Evolutionary conservation across 345 rosid species (phyloP), one percentile per base, ranked within the genome.

Genomic region (Linum tenue): DNA sequence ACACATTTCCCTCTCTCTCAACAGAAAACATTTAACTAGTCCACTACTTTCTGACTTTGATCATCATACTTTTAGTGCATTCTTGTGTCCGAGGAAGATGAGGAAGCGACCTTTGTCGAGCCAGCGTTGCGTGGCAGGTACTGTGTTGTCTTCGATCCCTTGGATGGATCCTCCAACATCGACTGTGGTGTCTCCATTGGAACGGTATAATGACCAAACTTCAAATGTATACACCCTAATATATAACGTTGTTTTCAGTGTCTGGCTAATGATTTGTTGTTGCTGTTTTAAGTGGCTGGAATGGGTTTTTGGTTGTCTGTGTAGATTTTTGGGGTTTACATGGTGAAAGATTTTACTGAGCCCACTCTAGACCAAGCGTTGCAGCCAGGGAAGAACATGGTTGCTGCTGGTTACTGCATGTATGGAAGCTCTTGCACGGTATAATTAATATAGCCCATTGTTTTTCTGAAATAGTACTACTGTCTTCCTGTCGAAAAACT

Each of bases 391-490:
- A 84, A 76, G 71, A 79, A 94, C 58, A 85, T 94, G 92, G 62
- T 90, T 15, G 99, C 99, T 15, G 99, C 99, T 64, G 99, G 99
- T 66, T 94, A 90, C 69, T 94, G 97, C 85, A 88, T 94, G 97
- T 94, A 94, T 58, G 99, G 99, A 72, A 94, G 99, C 80, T 90
- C 96, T 48, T 94, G 99, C 87, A 94, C 80, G 92, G 96, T 94
- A 94, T n/a, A 64, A 8, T 58, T 51, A 1, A 8, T 51, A 37
- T 36, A 37, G 38, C 58, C 15, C 60, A 36, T 39, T 16, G 66
- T 64, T 55, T 22, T 6, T 55, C 16, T 11, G n/a, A 14, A 11
- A 3, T 11, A 55, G 16, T 55, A 55, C 16, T 5, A 55, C 16
- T 55, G 15, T 55, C 11, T 31, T 16, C 5, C 40, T 22, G 31